Conservation (phyloP, 768 basidiomycete genomes). For the Phanerodontia chrysosporium region DNA sequence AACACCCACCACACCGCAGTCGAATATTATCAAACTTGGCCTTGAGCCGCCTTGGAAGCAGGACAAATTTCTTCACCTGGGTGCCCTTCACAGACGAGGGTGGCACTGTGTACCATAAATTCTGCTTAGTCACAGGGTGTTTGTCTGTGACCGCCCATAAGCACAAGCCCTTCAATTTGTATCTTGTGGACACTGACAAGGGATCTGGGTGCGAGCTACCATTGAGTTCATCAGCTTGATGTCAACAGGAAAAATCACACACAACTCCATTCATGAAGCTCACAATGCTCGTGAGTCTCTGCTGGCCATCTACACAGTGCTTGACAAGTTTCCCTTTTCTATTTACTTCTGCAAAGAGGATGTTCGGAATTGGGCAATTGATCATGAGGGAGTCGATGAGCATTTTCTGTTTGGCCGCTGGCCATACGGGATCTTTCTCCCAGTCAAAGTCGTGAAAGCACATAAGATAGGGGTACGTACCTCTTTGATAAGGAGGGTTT, state of each 20-base stretch:
- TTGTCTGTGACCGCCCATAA: background rate
- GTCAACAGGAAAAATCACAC: constrained; percentile 14
- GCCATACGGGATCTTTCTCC: constrained; percentile 69
- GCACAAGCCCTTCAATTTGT: background rate
- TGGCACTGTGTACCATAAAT: background rate
- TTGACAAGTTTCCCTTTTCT: constrained; percentile 35
- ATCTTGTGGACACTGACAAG: constrained; percentile 46
- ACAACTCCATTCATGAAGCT: constrained; percentile 45
- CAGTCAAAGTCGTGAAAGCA: background rate
- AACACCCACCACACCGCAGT: constrained; percentile 1
- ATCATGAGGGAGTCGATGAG: constrained; percentile 49
- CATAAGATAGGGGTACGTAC: constrained; percentile 29
- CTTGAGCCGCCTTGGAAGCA: background rate
- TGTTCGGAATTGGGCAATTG: constrained; percentile 51
- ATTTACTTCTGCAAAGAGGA: constrained; percentile 41
- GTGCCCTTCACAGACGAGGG: too few species aligned
- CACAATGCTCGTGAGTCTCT: constrained; percentile 44
- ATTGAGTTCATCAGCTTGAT: background rate
- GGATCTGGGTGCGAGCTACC: constrained; percentile 36
- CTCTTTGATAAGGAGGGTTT: constrained; percentile 70
- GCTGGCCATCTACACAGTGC: constrained; percentile 52
- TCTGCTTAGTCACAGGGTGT: constrained; percentile 3
- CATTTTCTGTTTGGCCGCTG: constrained; percentile 56
- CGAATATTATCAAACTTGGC: background rate
- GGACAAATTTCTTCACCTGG: background rate